Conservation (phyloP, 202 grass and related monocot genomes). For the Zizania palustris region DNA sequence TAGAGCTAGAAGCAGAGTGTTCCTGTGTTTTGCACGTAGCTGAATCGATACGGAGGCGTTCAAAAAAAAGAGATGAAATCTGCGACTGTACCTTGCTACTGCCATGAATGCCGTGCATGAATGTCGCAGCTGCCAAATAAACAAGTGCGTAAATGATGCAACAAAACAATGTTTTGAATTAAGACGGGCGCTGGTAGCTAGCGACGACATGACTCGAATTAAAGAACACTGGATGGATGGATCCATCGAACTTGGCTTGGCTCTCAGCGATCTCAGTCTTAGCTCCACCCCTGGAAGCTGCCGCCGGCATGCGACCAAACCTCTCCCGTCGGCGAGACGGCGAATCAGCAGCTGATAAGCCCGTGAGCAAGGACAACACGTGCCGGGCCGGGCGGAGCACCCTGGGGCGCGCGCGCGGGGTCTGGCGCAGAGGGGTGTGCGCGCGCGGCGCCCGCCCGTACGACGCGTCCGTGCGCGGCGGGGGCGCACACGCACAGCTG, state of each 20-base stretch:
- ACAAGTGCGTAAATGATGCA: not conserved
- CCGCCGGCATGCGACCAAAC: not conserved
- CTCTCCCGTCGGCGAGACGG: not conserved
- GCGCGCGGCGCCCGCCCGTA: not conserved
- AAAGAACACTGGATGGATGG: not conserved
- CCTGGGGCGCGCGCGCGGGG: not conserved
- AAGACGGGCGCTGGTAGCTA: not conserved
- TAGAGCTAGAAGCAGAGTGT: too few relatives aligned
- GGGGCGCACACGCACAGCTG: conserved; percentile 11
- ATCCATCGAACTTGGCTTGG: conserved; percentile 9
- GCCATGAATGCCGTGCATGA: conserved; percentile 17
- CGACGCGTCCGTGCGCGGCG: not conserved
- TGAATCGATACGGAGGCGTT: too few relatives aligned
- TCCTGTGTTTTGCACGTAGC: too few relatives aligned
- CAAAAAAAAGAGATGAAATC: not conserved
- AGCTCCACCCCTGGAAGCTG: not conserved
- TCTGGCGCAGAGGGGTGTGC: too few relatives aligned
- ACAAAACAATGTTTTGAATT: not conserved
- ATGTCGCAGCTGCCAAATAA: conserved; percentile 11
- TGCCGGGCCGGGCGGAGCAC: conserved; percentile 18
- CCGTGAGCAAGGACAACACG: conserved; percentile 32
- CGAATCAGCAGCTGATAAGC: not conserved
- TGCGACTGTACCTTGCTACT: not conserved
- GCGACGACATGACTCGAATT: not conserved
- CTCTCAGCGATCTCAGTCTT: not conserved